Evolutionary conservation across 495 filamentous ascomycete genomes (phyloP).

Genomic region (Friedmanniomyces endolithicus): DNA sequence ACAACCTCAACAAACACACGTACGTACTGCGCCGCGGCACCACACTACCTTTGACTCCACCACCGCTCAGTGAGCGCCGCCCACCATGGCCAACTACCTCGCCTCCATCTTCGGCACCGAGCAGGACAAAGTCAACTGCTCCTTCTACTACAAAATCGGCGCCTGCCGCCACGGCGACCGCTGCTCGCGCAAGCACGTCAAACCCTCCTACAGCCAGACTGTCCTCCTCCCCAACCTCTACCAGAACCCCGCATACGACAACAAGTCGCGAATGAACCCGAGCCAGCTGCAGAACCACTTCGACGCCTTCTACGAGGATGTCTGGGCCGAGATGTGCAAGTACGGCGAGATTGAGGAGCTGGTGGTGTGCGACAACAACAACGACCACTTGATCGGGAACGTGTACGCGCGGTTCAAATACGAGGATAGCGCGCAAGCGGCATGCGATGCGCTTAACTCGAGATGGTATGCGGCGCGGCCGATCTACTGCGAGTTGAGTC

Average conservation of each 20-base stretch:
- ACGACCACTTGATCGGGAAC: slow-evolving; percentile 97
- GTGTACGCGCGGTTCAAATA: slow-evolving; percentile 99
- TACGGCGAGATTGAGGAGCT: slow-evolving; percentile 37
- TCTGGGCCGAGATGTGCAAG: slow-evolving; percentile 88
- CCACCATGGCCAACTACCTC: slow-evolving; percentile 82
- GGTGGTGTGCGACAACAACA: slow-evolving; percentile 56
- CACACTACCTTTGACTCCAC: too few relatives aligned
- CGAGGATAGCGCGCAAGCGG: slow-evolving; percentile 86
- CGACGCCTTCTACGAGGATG: slow-evolving; percentile 98
- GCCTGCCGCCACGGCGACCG: slow-evolving; percentile 97
- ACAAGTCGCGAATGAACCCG: slow-evolving; percentile 74
- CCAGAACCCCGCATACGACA: slow-evolving; percentile 96
- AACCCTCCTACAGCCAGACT: slow-evolving; percentile 94
- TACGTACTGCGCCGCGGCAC: too few relatives aligned
- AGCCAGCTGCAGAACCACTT: slow-evolving; percentile 96
- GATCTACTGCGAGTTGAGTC: slow-evolving; percentile 93
- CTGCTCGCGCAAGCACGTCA: slow-evolving; percentile 96
- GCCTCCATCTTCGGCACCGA: slow-evolving; percentile 99
- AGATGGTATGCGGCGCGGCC: slow-evolving; percentile 96
- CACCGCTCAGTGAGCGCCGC: too few relatives aligned
- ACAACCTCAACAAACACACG: too few relatives aligned
- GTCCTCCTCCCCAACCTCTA: slow-evolving; percentile 97
- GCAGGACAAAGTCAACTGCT: slow-evolving; percentile 85
- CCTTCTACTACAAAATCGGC: slow-evolving; percentile 93
- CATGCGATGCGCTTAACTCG: slow-evolving; percentile 85